Percentiles rank a stretch among this genome's conserved stretches.
phyloP scores from a whole-genome alignment of 1,284 basidiomycete genomes.

The Ganoderma boninense region DNA sequence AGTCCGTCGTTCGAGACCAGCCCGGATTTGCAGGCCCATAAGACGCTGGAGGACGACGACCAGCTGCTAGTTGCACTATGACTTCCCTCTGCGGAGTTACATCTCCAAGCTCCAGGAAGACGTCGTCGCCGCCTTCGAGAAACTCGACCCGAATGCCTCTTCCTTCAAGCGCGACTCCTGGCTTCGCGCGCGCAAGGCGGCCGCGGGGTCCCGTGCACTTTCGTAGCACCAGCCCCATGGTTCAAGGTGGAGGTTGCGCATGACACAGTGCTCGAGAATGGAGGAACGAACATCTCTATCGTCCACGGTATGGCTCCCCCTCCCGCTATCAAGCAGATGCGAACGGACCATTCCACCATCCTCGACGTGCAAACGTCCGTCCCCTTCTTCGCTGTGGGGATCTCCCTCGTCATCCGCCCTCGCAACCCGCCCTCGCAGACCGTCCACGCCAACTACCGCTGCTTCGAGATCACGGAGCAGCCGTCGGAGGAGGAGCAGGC shows the following conservation, averaged over 20 bases:
- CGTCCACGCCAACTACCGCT: constrained; percentile 97
- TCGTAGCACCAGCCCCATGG: constrained; percentile 64
- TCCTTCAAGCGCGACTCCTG: constrained; percentile 90
- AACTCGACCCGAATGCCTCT: constrained; percentile 76
- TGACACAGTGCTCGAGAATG: constrained; percentile 87
- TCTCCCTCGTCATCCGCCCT: constrained; percentile 94
- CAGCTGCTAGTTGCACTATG: constrained; percentile 11
- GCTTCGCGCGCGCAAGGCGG: constrained; percentile 85
- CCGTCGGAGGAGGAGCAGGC: constrained; percentile 42
- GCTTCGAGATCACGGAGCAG: constrained; percentile 89
- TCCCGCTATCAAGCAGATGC: constrained; percentile 94
- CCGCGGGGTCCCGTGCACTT: constrained; percentile 88
- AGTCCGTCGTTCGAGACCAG: constrained; percentile 25
- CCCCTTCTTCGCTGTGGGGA: constrained; percentile 94
- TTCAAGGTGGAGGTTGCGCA: constrained; percentile 36
- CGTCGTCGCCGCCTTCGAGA: constrained; percentile 84
- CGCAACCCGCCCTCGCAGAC: constrained; percentile 91
- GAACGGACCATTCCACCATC: constrained; percentile 86
- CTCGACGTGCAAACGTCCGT: constrained; percentile 71
- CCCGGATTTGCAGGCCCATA: constrained; percentile 15
- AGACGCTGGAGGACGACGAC: no score
- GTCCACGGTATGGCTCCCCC: constrained; percentile 92
- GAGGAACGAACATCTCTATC: constrained; percentile 94
- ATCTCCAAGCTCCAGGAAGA: constrained; percentile 83
- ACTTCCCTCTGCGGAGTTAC: constrained; percentile 45